Conservation (phyloP, 139 green algal genomes). For the Chlamydomonas incerta region DNA sequence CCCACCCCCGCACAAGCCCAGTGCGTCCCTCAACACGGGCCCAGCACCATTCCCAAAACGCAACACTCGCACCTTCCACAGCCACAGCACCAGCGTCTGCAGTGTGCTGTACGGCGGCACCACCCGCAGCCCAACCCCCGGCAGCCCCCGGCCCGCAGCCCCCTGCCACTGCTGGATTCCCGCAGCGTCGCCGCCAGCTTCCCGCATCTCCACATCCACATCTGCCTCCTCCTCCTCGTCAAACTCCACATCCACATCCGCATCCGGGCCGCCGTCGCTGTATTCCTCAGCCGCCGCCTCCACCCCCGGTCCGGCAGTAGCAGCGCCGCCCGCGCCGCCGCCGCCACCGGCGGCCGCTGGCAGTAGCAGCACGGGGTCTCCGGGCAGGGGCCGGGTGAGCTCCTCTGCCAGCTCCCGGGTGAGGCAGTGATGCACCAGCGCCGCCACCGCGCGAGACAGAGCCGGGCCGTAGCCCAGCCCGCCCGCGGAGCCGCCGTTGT, state of each 20-base stretch:
- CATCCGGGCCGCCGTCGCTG: too few species aligned
- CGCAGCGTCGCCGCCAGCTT: too few species aligned
- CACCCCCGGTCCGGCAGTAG: too few species aligned
- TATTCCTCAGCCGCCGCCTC: too few species aligned
- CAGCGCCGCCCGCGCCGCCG: neutral
- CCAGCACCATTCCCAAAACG: too few species aligned
- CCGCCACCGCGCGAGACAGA: neutral
- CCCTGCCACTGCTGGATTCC: neutral
- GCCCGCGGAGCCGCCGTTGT: neutral
- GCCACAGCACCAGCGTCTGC: slow-evolving; percentile 23
- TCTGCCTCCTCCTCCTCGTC: too few species aligned
- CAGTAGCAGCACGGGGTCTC: neutral
- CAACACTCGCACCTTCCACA: neutral
- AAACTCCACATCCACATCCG: too few species aligned
- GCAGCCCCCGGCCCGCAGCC: neutral
- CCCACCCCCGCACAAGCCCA: too few species aligned
- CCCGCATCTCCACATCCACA: too few species aligned
- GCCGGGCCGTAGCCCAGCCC: slow-evolving; percentile 16
- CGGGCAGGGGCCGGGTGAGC: neutral
- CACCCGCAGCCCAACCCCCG: neutral
- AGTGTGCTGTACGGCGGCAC: neutral
- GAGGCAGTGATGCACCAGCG: slow-evolving; percentile 30
- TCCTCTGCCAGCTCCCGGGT: neutral
- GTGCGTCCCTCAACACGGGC: too few species aligned
- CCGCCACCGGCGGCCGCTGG: too few species aligned